Percentiles rank a stretch among this genome's conserved stretches.
Conservation (phyloP, 2,329 filamentous ascomycete genomes). For the Pseudofabraea citricarpa region DNA sequence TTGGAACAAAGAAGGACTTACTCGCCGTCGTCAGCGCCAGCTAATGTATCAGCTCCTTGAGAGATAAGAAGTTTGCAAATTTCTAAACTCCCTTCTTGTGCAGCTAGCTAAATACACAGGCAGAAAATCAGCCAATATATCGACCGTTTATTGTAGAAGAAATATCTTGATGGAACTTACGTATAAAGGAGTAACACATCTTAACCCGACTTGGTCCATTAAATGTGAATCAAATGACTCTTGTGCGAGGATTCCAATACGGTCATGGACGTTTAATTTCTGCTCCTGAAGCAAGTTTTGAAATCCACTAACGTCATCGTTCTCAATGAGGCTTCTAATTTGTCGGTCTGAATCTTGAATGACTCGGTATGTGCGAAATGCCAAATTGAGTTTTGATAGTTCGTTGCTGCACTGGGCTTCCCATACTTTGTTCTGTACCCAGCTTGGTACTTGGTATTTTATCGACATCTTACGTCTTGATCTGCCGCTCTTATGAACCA, state of each 20-base stretch:
- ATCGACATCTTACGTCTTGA: background rate
- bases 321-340: background rate
- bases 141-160: background rate
- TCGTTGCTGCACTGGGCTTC: background rate
- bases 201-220: too few species aligned
- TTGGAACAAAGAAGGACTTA: too few species aligned
- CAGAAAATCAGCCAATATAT: background rate
- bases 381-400: slow-evolving; percentile 2
- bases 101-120: background rate
- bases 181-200: background rate
- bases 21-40: too few species aligned
- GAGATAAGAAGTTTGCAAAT: background rate
- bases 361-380: slow-evolving; percentile 3
- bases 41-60: background rate
- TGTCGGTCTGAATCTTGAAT: background rate
- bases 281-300: slow-evolving; percentile 2
- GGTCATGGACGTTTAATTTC: background rate
- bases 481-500: background rate
- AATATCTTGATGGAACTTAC: background rate
- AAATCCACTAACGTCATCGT: slow-evolving; percentile 3
- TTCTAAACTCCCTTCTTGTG: background rate
- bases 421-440: slow-evolving; percentile 3
- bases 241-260: background rate
- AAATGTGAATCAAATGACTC: too few species aligned
- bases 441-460: slow-evolving; percentile 6